Base-by-base conservation (phyloP, 2,329 filamentous ascomycete species). In the Bertia moriformis region DNA sequence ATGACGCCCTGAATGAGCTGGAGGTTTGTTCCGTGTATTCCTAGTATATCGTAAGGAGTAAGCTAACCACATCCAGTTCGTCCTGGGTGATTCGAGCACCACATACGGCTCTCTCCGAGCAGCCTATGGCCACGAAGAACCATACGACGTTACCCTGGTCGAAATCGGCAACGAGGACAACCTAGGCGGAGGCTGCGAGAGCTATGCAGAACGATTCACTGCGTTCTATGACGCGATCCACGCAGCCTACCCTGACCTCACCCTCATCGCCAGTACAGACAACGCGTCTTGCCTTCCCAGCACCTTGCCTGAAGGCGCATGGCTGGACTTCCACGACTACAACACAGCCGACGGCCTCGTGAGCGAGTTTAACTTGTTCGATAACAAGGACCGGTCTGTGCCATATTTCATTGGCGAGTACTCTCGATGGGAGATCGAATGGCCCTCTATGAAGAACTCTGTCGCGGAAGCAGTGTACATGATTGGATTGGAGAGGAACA, bases 121-220 rank as follows among this genome's bases (percentile, higher is more conserved):
- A 4, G 56, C 66, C 33, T 61, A 77, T 2, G 78, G 78, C 3
- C 69, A 79, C 46, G 65, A 72, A 0, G 62, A 73, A 42, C 77
- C 78, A 0, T 82, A 73, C 57, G 59, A 52, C 19, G 61, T 83
- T 38, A 60, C 67, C 10, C 77, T 70, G 46, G 71, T 82, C 40
- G 78, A 82, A 54, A 57, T 82, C 33, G 78, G 78, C 42, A 82
- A 83, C 51, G 78, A 83, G 51, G 78, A 83, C 47, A 71, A 70
- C 60, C 65, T 79, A 3, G 65, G 62, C 18, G 63, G 63, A 3
- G 67, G 65, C 4, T 67, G 61, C 51, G 54, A 62, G 2, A 62
- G 66, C 4, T 69, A 66, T 48, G 61, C 65, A 38, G 64, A 70
- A 42, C 68, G 76, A 3, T 78, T 79, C 51, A 60, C 64, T 3